phyloP scores from a whole-genome alignment of 2,329 filamentous ascomycete genomes.

The Celoporthe dispersa region DNA sequence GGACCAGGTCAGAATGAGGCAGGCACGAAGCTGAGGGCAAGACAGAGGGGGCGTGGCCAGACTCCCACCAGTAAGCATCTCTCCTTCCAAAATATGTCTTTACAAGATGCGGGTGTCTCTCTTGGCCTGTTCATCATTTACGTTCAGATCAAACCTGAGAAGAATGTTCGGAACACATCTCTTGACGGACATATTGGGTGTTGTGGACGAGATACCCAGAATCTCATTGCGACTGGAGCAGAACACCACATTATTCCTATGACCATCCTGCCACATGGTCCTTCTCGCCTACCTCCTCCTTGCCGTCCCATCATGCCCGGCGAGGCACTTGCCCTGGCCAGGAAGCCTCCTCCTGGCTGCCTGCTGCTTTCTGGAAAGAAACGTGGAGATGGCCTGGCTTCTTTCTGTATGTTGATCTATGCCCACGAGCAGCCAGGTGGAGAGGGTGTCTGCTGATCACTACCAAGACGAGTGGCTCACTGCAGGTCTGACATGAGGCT shows the following conservation, averaged over 20 bases:
- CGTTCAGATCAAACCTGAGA: background rate
- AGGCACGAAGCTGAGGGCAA: background rate
- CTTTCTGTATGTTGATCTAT: background rate
- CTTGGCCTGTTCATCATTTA: background rate
- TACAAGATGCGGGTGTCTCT: background rate
- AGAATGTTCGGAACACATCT: background rate
- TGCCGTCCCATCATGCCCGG: background rate
- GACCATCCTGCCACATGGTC: background rate
- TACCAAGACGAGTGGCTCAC: background rate
- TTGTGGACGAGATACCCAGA: background rate
- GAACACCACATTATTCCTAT: background rate
- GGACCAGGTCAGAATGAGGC: background rate
- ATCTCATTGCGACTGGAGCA: background rate
- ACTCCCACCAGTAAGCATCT: background rate
- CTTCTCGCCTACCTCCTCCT: background rate
- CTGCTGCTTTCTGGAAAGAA: background rate
- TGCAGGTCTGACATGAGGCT: background rate
- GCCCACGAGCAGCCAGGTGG: background rate
- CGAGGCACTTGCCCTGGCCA: background rate
- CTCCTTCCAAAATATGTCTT: background rate
- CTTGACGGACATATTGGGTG: background rate
- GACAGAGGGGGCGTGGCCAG: background rate
- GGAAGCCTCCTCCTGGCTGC: background rate
- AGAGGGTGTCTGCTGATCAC: no score
- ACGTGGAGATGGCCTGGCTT: background rate